Evolutionary conservation across 2,329 filamentous ascomycete species (phyloP), one percentile per base, ranked within the genome.

Genomic region (Fusarium sarcochroum): DNA sequence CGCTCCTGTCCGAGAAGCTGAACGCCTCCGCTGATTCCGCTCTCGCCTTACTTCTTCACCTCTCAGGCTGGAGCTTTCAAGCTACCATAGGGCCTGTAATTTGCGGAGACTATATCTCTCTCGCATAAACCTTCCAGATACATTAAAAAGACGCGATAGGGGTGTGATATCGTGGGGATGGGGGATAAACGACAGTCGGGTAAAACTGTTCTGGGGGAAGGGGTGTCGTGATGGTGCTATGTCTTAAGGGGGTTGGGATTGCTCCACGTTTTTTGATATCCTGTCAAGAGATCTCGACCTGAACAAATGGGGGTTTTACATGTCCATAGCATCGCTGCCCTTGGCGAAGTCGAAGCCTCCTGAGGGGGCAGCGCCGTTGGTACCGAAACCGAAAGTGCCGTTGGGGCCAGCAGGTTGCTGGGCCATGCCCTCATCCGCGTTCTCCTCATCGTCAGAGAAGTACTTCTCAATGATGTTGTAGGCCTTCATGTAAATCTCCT

Each of bases 401-500:
- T 92, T 92, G 40, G 85, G 80, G 45, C 88, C 89, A 75, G 91
- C 89, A 25, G 84, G 80, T 77, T 93, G 91, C 64, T 73, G 67
- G 3, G 92, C 91, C 80, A 93, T 88, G 42, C 84, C 84, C 76
- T 97, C 93, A 66, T 94, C 93, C 73, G 94, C 94, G 75, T 94
- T 94, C 78, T 97, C 96, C 57, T 98, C 96, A 73, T 99, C 96
- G 76, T 99, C 96, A 0, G 94, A 98, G 85, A 99, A 99, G 88
- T 99, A 99, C 86, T 98, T 98, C 87, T 99, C 96, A 73, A 99
- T 99, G 82, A 99, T 99, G 88, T 97, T 98, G 88, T 98, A 99
- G 0, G 96, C 96, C 90, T 99, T 99, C 95, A 99, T 98, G 87
- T 99, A 99, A 75, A 99, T 99, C 84, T 99, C 96, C 84, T 99